Conservation (phyloP, 2,329 filamentous ascomycete species). For the Fusarium sp. region DNA sequence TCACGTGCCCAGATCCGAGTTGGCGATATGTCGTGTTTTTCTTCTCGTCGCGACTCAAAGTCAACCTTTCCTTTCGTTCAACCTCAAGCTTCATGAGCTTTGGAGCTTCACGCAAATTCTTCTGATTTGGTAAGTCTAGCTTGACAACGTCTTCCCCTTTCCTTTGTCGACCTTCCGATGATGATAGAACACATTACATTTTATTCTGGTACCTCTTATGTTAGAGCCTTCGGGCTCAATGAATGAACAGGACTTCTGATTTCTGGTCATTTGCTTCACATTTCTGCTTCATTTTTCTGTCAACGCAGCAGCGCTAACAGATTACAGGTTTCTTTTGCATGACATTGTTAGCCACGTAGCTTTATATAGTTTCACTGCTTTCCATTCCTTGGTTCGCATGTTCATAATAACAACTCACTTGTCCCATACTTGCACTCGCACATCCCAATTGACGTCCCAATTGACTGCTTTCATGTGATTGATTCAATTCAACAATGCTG, state of each 20-base stretch:
- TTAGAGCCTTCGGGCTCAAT: slow-evolving; percentile 78
- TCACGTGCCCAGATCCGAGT: slow-evolving; percentile 31
- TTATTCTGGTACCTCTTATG: slow-evolving; percentile 99
- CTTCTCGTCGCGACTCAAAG: slow-evolving; percentile 14
- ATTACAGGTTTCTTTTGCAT: slow-evolving; percentile 5
- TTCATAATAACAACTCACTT: background rate
- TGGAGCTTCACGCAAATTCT: background rate
- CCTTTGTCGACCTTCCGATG: slow-evolving; percentile 59
- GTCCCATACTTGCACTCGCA: background rate
- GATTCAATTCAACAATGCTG: slow-evolving; percentile 28
- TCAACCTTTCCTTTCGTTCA: slow-evolving; percentile 20
- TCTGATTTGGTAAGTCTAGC: slow-evolving; percentile 49
- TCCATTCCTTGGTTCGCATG: background rate
- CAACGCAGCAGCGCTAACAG: slow-evolving; percentile 33
- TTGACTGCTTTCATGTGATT: background rate
- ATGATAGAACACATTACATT: slow-evolving; percentile 76
- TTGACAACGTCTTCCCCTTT: slow-evolving; percentile 1
- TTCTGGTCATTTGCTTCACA: slow-evolving; percentile 25
- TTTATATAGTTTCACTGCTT: background rate
- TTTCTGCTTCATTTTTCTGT: slow-evolving; percentile 13
- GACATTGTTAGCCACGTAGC: background rate
- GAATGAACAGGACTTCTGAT: slow-evolving; percentile 92
- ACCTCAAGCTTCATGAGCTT: slow-evolving; percentile 1
- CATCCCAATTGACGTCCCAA: background rate
- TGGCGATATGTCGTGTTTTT: slow-evolving; percentile 36